These are phyloP conservation scores for Hymenoscyphus linearis DNA, from an alignment of 2,329 filamentous ascomycete genomes.

Conservation along the genomic window DNA sequence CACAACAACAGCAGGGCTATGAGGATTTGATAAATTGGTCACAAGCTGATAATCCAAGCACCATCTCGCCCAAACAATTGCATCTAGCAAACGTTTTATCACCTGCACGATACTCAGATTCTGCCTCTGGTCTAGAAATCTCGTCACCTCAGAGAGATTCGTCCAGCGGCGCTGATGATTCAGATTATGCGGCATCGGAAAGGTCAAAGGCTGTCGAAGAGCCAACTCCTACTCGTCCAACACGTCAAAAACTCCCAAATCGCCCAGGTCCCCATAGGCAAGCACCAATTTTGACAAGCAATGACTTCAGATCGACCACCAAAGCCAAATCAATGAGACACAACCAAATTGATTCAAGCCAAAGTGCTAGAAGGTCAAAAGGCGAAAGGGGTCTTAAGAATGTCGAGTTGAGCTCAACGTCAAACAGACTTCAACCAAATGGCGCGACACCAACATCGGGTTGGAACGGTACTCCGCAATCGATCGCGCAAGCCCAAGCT, in stretches of 20 bases:
- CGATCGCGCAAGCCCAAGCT: slow-evolving; percentile 7
- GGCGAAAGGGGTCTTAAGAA: background rate
- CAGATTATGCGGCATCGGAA: slow-evolving; percentile 5
- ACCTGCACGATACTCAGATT: slow-evolving; percentile 14
- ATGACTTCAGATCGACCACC: slow-evolving; percentile 7
- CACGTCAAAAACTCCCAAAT: slow-evolving; percentile 22
- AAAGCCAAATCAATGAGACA: background rate
- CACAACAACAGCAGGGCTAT: slow-evolving; percentile 5
- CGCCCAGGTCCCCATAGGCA: background rate
- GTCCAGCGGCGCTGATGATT: slow-evolving; percentile 10
- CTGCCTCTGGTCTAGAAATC: slow-evolving; percentile 18
- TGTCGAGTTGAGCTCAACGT: background rate
- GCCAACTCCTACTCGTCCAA: slow-evolving; percentile 4
- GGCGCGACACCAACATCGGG: slow-evolving; percentile 1
- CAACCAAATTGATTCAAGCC: background rate
- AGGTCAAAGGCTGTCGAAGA: slow-evolving; percentile 9
- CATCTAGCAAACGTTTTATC: slow-evolving; percentile 13
- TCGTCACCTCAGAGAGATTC: slow-evolving; percentile 15
- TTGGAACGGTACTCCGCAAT: slow-evolving; percentile 1
- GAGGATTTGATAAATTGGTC: slow-evolving; percentile 12
- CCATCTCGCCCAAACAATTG: slow-evolving; percentile 26
- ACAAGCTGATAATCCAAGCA: slow-evolving; percentile 12
- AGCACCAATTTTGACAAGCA: slow-evolving; percentile 2
- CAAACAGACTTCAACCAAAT: slow-evolving; percentile 21
- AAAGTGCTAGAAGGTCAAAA: background rate